phyloP scores from a whole-genome alignment of 1,139 yeast species.

The Casaregolazyma lundiana region DNA sequence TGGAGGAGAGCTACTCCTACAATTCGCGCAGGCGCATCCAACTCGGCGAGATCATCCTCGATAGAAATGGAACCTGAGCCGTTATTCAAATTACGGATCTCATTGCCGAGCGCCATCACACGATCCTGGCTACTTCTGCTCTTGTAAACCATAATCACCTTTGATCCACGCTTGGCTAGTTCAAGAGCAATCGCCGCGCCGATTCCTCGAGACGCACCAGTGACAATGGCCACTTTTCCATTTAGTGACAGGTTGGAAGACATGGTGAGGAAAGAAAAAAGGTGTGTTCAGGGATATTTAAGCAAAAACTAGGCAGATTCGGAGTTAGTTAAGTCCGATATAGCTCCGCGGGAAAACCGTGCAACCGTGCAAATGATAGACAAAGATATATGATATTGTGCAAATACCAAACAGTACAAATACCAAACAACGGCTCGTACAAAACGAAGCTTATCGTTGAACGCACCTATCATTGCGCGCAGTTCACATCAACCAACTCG shows the following conservation, averaged over 20 bases:
- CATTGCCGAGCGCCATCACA: neutral
- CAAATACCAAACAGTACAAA: no score
- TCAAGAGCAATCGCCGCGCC: constrained; percentile 31
- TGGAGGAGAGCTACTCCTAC: constrained; percentile 18
- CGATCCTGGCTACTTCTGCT: constrained; percentile 8
- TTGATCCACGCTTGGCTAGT: constrained; percentile 28
- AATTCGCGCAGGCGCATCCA: constrained; percentile 15
- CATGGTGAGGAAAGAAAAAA: neutral
- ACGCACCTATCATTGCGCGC: no score
- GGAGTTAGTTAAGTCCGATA: no score
- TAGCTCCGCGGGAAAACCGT: no score
- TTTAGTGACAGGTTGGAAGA: neutral
- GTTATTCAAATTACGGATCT: neutral
- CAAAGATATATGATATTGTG: no score
- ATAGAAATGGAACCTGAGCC: constrained; percentile 26
- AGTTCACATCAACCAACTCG: no score
- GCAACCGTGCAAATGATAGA: no score
- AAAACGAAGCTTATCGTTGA: no score
- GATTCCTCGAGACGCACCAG: constrained; percentile 30
- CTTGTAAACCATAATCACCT: constrained; percentile 29
- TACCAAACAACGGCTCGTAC: no score
- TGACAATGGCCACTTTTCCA: constrained; percentile 20
- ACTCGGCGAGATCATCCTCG: constrained; percentile 28
- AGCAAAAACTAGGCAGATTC: no score
- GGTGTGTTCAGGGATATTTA: no score